Evolutionary conservation across 2,329 filamentous ascomycete species (phyloP).

Genomic region (Aspergillus japonicus): DNA sequence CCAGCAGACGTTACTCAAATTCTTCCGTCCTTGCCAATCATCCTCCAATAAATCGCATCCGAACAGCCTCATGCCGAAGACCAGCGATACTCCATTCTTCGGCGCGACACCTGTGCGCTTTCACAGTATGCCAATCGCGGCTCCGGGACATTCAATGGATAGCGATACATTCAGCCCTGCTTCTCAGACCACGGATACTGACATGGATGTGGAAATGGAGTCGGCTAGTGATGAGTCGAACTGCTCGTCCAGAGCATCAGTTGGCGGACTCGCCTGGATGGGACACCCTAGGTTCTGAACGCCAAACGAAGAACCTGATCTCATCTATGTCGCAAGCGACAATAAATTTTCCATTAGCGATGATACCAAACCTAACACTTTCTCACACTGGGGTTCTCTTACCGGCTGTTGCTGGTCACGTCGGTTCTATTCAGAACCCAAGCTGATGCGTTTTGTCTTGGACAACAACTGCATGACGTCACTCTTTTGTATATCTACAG

Average conservation of each 20-base stretch:
- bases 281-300: constrained; percentile 15
- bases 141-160: constrained; percentile 17
- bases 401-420: constrained; percentile 6
- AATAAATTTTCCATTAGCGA: neutral
- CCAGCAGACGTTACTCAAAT: constrained; percentile 41
- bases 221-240: constrained; percentile 24
- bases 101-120: constrained; percentile 21
- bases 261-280: constrained; percentile 35
- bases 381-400: neutral
- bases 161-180: constrained; percentile 26
- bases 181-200: constrained; percentile 20
- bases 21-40: constrained; percentile 36
- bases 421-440: neutral
- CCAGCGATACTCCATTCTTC: constrained; percentile 19
- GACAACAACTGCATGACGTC: neutral
- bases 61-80: constrained; percentile 16
- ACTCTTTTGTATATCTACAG: neutral
- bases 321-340: neutral
- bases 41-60: constrained; percentile 18
- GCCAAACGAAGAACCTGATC: neutral
- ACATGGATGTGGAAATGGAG: constrained; percentile 36
- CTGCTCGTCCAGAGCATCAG: constrained; percentile 24
- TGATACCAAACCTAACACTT: neutral
- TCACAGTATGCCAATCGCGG: constrained; percentile 18
- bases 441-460: neutral